These are phyloP conservation scores for Homolaphlyctis polyrhiza DNA, from an alignment of 371 early-diverging fungal genomes.

Conservation along the genomic window DNA sequence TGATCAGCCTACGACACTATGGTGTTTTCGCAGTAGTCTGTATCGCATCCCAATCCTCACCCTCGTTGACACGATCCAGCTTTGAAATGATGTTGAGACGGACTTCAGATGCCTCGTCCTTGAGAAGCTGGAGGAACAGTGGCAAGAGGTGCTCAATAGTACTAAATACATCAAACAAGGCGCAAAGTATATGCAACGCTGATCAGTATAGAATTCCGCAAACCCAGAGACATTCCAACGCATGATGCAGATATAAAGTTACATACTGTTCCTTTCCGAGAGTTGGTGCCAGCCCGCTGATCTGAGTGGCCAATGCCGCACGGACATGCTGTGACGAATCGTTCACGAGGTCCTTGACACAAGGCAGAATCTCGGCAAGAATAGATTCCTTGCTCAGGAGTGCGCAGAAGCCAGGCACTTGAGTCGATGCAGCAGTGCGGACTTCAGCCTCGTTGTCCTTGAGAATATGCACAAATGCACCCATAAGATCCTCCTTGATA, in stretches of 20 bases:
- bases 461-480: slow-evolving; percentile 71
- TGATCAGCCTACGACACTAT: too few species aligned
- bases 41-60: too few species aligned
- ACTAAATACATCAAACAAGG: slow-evolving; percentile 16
- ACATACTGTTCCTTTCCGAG: slow-evolving; percentile 88
- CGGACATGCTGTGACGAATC: slow-evolving; percentile 96
- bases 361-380: slow-evolving; percentile 77
- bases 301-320: slow-evolving; percentile 90
- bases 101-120: slow-evolving; percentile 96
- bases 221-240: too few species aligned
- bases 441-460: slow-evolving; percentile 97
- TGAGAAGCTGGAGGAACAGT: slow-evolving; percentile 88
- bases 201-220: too few species aligned
- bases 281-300: slow-evolving; percentile 90
- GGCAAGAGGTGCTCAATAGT: slow-evolving; percentile 93
- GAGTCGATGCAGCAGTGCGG: slow-evolving; percentile 84
- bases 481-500: slow-evolving; percentile 67
- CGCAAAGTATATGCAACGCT: not conserved
- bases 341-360: slow-evolving; percentile 82
- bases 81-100: slow-evolving; percentile 96
- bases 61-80: slow-evolving; percentile 88
- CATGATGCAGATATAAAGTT: too few species aligned
- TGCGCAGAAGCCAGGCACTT: slow-evolving; percentile 84
- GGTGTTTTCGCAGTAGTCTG: too few species aligned
- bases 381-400: slow-evolving; percentile 75